A percentile compares a stretch with the other conserved stretches of the same genome.
Evolutionary conservation across 2,329 filamentous ascomycete genomes (phyloP).

Genomic region (Pseudogymnoascus pannorum): DNA sequence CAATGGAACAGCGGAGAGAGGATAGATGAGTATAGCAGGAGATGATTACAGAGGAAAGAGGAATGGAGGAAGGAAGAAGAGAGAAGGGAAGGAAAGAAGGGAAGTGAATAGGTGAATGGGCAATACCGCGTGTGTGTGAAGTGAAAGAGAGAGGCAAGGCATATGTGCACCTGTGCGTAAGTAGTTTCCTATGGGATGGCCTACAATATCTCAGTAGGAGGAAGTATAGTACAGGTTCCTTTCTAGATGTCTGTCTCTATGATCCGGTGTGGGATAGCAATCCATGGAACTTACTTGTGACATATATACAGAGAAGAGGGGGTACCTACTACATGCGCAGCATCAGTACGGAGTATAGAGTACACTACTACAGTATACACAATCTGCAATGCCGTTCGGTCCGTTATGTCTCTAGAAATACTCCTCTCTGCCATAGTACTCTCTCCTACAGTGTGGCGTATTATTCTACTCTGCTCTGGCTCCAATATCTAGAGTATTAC

Average conservation of each 20-base stretch:
- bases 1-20: conserved; percentile 14
- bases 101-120: not conserved
- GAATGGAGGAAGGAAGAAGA: conserved; percentile 3
- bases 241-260: not conserved
- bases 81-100: not conserved
- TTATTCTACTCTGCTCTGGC: not conserved
- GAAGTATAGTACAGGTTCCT: not conserved
- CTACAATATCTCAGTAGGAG: not conserved
- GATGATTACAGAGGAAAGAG: conserved; percentile 15
- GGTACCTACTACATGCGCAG: not conserved
- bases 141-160: not conserved
- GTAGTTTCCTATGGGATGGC: not conserved
- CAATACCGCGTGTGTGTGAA: too few species aligned
- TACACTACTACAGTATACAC: not conserved
- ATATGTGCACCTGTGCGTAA: not conserved
- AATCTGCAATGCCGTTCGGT: not conserved
- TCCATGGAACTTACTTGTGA: not conserved
- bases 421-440: too few species aligned
- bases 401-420: not conserved
- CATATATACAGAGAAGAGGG: too few species aligned
- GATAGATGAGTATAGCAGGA: conserved; percentile 9
- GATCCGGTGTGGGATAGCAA: not conserved
- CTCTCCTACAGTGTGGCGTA: too few species aligned
- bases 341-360: too few species aligned
- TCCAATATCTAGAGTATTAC: not conserved